Conservation (phyloP, 805 yeast genomes). For the Millerozyma miso region DNA sequence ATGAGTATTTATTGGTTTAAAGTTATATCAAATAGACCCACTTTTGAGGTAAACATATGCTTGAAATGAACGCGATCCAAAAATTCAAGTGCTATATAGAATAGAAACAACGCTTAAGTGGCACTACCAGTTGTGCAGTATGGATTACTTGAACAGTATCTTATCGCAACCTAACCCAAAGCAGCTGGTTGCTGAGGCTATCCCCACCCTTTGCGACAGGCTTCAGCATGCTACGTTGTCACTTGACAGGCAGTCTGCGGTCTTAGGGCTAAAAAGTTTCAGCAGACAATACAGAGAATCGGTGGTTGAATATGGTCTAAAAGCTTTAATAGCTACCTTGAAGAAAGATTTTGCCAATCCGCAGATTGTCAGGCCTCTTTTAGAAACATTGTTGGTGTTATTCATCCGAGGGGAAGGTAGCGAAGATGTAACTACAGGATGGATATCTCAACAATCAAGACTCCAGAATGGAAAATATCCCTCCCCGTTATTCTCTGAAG, state of each 20-base stretch:
- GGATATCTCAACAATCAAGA: slow-evolving; percentile 74
- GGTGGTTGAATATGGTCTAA: slow-evolving; percentile 81
- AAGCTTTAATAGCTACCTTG: slow-evolving; percentile 66
- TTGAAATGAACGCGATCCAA: neutral
- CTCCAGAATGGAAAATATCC: slow-evolving; percentile 75
- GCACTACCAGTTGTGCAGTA: slow-evolving; percentile 5
- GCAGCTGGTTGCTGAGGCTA: slow-evolving; percentile 71
- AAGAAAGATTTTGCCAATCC: slow-evolving; percentile 63
- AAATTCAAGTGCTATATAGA: neutral
- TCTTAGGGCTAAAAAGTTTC: slow-evolving; percentile 82
- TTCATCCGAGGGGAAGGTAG: slow-evolving; percentile 66
- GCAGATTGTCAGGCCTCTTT: slow-evolving; percentile 68
- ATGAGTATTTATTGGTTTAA: no score
- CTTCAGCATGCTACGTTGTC: slow-evolving; percentile 76
- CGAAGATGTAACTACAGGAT: slow-evolving; percentile 61
- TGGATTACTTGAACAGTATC: slow-evolving; percentile 38
- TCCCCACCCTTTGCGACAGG: slow-evolving; percentile 84
- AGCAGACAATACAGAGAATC: slow-evolving; percentile 85
- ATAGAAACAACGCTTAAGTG: neutral
- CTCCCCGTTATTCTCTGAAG: slow-evolving; percentile 60
- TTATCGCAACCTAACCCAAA: slow-evolving; percentile 28
- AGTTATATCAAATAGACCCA: no score
- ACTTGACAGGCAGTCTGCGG: slow-evolving; percentile 87
- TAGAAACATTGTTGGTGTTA: slow-evolving; percentile 81
- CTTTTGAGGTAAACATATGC: no score